A percentile compares a stretch with the other conserved stretches of the same genome.
These are phyloP conservation scores for Papiliotrema terrestris DNA, from an alignment of 1,284 basidiomycete genomes.

Conservation along the genomic window DNA sequence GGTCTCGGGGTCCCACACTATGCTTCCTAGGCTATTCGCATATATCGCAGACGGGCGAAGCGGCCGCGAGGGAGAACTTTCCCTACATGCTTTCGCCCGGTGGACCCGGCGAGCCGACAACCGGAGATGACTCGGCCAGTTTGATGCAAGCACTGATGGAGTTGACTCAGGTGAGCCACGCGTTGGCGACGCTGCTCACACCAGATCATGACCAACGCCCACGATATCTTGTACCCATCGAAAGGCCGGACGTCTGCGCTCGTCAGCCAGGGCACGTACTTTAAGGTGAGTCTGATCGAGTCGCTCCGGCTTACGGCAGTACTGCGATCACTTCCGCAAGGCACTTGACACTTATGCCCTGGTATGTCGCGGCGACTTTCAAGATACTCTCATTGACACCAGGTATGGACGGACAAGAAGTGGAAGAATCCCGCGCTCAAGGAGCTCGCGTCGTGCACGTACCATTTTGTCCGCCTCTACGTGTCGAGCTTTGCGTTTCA, in stretches of 20 bases:
- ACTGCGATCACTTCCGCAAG: slow-evolving; percentile 15
- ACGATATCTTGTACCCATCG: slow-evolving; percentile 50
- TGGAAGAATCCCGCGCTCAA: slow-evolving; percentile 25
- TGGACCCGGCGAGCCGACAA: slow-evolving; percentile 9
- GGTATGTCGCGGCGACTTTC: not conserved
- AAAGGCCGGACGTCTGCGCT: slow-evolving; percentile 44
- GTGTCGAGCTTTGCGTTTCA: slow-evolving; percentile 50
- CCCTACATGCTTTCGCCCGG: slow-evolving; percentile 40
- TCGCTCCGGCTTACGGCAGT: slow-evolving; percentile 16
- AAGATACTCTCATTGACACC: not conserved
- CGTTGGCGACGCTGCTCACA: not conserved
- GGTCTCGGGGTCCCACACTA: slow-evolving; percentile 48
- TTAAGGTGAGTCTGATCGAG: slow-evolving; percentile 19
- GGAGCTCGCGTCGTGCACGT: slow-evolving; percentile 43
- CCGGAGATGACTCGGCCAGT: slow-evolving; percentile 30
- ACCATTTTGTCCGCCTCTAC: slow-evolving; percentile 51
- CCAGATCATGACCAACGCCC: slow-evolving; percentile 51
- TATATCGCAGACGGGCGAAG: slow-evolving; percentile 43
- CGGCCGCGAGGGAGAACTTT: slow-evolving; percentile 45
- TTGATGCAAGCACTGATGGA: slow-evolving; percentile 45
- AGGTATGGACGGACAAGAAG: slow-evolving; percentile 24
- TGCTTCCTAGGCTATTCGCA: slow-evolving; percentile 48
- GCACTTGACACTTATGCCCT: slow-evolving; percentile 17
- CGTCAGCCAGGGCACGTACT: slow-evolving; percentile 49
- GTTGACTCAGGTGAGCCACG: slow-evolving; percentile 27